A percentile compares a stretch with the other conserved stretches of the same genome.
These are phyloP conservation scores for Microdochium nivale DNA, from an alignment of 2,329 filamentous ascomycete species.

Conservation along the genomic window DNA sequence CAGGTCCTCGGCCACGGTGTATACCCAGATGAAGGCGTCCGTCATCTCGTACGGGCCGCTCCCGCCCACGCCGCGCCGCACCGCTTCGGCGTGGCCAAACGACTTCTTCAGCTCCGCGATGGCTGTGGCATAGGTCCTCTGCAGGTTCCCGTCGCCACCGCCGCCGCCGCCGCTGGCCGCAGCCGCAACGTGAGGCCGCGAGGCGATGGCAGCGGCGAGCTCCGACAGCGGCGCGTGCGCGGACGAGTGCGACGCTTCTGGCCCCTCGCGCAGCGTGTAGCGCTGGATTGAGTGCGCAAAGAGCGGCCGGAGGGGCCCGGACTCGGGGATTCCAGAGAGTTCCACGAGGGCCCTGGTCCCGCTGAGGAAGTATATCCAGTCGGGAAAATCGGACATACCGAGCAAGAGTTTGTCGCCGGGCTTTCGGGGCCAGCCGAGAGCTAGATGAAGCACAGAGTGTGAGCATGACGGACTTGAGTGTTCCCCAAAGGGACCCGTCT, in stretches of 20 bases:
- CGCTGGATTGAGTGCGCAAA: not conserved
- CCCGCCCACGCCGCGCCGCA: not conserved
- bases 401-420: not conserved
- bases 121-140: not conserved
- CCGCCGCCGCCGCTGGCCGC: too few species aligned
- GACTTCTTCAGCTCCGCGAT: slow-evolving; percentile 2
- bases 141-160: not conserved
- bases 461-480: not conserved
- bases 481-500: not conserved
- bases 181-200: not conserved
- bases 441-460: not conserved
- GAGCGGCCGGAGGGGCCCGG: not conserved
- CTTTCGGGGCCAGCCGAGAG: not conserved
- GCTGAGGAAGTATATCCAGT: not conserved
- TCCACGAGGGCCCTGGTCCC: not conserved
- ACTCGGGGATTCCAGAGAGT: not conserved
- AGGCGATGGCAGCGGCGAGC: not conserved
- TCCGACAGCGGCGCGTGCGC: not conserved
- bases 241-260: not conserved
- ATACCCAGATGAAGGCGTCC: slow-evolving; percentile 25
- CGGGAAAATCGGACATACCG: not conserved
- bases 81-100: not conserved
- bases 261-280: not conserved
- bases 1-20: slow-evolving; percentile 13
- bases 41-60: slow-evolving; percentile 2